Evolutionary conservation across 2,329 filamentous ascomycete species (phyloP), one percentile per base, ranked within the genome.

Genomic region (Aspergillus spinulosporus): DNA sequence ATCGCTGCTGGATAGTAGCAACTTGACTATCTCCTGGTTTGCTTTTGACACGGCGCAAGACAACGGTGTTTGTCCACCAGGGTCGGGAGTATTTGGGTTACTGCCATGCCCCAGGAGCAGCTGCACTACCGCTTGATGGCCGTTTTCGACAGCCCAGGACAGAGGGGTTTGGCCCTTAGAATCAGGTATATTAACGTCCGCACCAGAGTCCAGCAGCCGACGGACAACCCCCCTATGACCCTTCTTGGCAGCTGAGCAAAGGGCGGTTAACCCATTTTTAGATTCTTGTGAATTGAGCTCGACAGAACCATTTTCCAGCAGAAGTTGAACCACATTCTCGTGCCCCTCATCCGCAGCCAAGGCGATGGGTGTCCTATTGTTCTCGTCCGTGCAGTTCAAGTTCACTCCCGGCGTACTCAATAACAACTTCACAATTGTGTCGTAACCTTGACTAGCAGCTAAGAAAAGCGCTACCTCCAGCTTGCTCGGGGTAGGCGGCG

Each of bases 291-390:
- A 45, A 15, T 64, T 62, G 3, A 59, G 49, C 12, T 66, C 59
- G 7, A 57, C 47, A 0, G 46, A 15, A 7, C 59, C 57, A 5
- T 47, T 61, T 31, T 60, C 64, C 11, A 68, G 56, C 14, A 67
- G 49, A n/a, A 65, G 37, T 31, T 60, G 53, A 2, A 64, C 42
- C 9, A 68, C 60, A 8, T 57, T 62, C 37, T 59, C 59, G 31
- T 66, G 61, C 5, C 66, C 66, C 4, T 59, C 53, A 7, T 57
- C 58, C n/a, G 67, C 64, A 8, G 66, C 67, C 56, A 54, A 60
- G 1, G 59, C 62, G 37, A 68, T 59, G 7, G 66, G 59, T 9
- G 55, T 67, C n/a, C 64, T 62, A 15, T 54, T 58, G 5, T 59
- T 14, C 26, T 60, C 52, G 32, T 64, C 65, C 21, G 49, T 57